A percentile compares a stretch with the other conserved stretches of the same genome.
These are phyloP conservation scores for Amniculicola lignicola DNA, from an alignment of 495 filamentous ascomycete species.

Conservation along the genomic window DNA sequence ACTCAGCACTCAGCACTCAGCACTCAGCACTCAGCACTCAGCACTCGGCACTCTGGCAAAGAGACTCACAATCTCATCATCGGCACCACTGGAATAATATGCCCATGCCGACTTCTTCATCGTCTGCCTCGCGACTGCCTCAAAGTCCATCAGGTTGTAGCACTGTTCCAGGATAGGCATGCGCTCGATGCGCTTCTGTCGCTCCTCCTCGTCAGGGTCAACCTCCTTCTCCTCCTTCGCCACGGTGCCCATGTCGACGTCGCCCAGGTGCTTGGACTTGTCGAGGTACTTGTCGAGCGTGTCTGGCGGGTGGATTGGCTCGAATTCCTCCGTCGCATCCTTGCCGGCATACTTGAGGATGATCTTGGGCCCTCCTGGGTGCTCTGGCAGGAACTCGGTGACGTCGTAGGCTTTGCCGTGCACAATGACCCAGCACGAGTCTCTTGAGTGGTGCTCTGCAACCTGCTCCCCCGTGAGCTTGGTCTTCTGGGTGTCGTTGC, in stretches of 20 bases:
- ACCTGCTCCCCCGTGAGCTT: constrained; percentile 62
- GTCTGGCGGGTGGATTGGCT: constrained; percentile 61
- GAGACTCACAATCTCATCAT: constrained; percentile 88
- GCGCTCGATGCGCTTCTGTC: constrained; percentile 56
- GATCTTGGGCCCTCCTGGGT: constrained; percentile 47
- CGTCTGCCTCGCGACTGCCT: constrained; percentile 57
- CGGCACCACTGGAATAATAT: constrained; percentile 79
- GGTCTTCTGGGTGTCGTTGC: constrained; percentile 37
- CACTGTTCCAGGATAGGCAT: constrained; percentile 64
- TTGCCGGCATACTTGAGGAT: constrained; percentile 67
- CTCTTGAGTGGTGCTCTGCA: constrained; percentile 61
- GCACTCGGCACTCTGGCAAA: not conserved
- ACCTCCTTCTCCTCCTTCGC: constrained; percentile 29
- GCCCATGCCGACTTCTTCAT: constrained; percentile 74
- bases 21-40: no score
- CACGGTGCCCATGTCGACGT: constrained; percentile 56
- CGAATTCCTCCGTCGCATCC: constrained; percentile 70
- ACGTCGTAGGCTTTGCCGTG: constrained; percentile 40
- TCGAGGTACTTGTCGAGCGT: constrained; percentile 56
- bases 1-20: no score
- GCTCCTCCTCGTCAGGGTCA: constrained; percentile 30
- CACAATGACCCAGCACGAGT: constrained; percentile 50
- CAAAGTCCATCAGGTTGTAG: constrained; percentile 80
- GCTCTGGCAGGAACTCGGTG: constrained; percentile 36
- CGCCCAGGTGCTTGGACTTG: constrained; percentile 56